Evolutionary conservation across 805 yeast genomes (phyloP), one percentile per base, ranked within the genome.

Genomic region (Myxozyma lipomycoides): DNA sequence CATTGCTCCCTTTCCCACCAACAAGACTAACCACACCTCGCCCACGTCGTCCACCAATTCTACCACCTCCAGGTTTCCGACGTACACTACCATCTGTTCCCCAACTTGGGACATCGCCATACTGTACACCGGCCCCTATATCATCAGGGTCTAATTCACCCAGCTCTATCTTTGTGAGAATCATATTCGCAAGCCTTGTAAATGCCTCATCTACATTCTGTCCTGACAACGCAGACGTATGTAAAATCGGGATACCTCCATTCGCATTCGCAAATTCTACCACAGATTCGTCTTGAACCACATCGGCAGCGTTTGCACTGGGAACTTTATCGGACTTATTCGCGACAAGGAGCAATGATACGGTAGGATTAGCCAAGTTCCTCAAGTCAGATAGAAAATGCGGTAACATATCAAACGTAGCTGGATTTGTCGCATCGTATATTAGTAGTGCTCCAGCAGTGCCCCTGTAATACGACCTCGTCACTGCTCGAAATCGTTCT

Each of bases 371-470:
- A 1, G 96, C 95, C 63, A 90, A 87, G 61, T 86, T 93, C 67
- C 84, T 83, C 67, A 90, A 76, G 68, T 90, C 96, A 62, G 85
- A 84, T 62, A 90, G 73, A 93, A 96, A 90, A 68, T 88, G 84
- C 39, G 84, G 78, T 55, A 90, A 89, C 58, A 83, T 80, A 67
- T 86, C 95, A 69, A 88, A 89, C 46, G 88, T 78, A 64, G 84
- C 89, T 12, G 90, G 79, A 66, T 86, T 86, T 45, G 95, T 80
- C 60, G 89, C 84, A 70, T 90, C 96, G 67, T 87, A 90, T 32
- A 88, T 95, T 50, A 89, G 83, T 55, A 89, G 75, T 2, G 96
- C 96, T 47, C 96, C 96, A 39, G 90, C 95, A 0, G 97, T 95
- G 36, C 96, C 97, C 64, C 97, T 75, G 67, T 90, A 90, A 68